Evolutionary conservation across 148 eudicot genomes (phyloP).

Genomic region (Linanthus parryae): DNA sequence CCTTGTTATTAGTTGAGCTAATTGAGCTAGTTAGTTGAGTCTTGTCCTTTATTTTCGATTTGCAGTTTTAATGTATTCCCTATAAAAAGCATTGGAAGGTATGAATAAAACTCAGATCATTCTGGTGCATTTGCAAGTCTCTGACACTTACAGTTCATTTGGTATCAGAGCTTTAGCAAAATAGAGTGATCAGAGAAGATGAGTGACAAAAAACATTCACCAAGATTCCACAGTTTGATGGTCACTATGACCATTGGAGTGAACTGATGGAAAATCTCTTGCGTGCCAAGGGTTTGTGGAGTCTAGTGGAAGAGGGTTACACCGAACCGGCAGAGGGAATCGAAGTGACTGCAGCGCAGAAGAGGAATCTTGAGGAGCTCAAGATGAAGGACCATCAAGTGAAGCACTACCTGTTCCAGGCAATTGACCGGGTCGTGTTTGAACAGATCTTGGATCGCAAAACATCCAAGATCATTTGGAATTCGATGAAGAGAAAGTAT

Average conservation of each 20-base stretch:
- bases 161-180: too few species aligned
- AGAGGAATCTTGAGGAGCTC: not conserved
- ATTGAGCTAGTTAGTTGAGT: too few species aligned
- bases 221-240: slow-evolving; percentile 12
- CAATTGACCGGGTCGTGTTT: not conserved
- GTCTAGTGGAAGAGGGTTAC: slow-evolving; percentile 10
- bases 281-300: slow-evolving; percentile 6
- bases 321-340: not conserved
- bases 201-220: not conserved
- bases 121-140: too few species aligned
- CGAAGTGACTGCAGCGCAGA: not conserved
- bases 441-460: not conserved
- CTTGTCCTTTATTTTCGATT: too few species aligned
- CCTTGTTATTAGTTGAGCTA: too few species aligned
- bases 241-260: slow-evolving; percentile 20
- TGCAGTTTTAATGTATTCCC: too few species aligned
- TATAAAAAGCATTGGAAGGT: too few species aligned
- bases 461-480: not conserved
- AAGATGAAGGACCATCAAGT: not conserved
- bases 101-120: too few species aligned
- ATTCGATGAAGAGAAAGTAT: not conserved
- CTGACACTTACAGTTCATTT: too few species aligned
- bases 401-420: slow-evolving; percentile 3
- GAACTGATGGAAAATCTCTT: slow-evolving; percentile 11
- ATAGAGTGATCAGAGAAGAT: too few species aligned